phyloP scores from a whole-genome alignment of 2,329 filamentous ascomycete species.

The Sclerotinia glacialis region DNA sequence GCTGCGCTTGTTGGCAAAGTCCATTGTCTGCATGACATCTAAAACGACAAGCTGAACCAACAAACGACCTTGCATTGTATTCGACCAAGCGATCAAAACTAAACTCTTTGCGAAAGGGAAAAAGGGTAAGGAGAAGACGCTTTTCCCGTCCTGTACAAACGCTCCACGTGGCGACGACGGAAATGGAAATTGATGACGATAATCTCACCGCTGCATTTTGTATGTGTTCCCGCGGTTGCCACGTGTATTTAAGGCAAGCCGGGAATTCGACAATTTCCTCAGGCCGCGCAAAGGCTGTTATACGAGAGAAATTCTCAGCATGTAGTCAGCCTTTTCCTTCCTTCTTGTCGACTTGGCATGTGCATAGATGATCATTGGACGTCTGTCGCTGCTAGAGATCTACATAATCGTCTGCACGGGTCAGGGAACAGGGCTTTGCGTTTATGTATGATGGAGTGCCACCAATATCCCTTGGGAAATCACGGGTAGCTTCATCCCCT shows the following conservation, averaged over 20 bases:
- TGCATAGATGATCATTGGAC: conserved; percentile 13
- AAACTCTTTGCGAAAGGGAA: not conserved
- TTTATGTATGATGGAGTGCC: not conserved
- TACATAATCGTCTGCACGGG: conserved; percentile 8
- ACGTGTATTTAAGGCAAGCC: conserved; percentile 14
- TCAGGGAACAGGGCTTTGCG: not conserved
- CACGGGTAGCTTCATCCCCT: not conserved
- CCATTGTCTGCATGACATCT: conserved; percentile 12
- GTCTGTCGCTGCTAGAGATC: not conserved
- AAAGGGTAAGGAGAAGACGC: not conserved
- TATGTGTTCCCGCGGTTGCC: conserved; percentile 5
- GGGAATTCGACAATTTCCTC: not conserved
- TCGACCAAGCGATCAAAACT: not conserved
- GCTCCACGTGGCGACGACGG: conserved; percentile 12
- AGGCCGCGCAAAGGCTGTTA: not conserved
- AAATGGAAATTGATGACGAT: conserved; percentile 17
- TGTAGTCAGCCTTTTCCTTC: conserved; percentile 13
- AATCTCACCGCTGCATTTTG: not conserved
- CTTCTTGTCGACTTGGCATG: conserved; percentile 16
- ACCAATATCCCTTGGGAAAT: conserved; percentile 9
- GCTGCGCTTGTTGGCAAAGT: not conserved
- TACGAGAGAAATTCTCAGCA: not conserved
- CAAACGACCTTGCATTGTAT: conserved; percentile 8
- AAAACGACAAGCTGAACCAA: conserved; percentile 15
- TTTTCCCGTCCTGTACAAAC: conserved; percentile 10